A percentile compares a stretch with the other conserved stretches of the same genome.
Evolutionary conservation across 495 filamentous ascomycete species (phyloP).

Genomic region (Chaetomidium leptoderma): DNA sequence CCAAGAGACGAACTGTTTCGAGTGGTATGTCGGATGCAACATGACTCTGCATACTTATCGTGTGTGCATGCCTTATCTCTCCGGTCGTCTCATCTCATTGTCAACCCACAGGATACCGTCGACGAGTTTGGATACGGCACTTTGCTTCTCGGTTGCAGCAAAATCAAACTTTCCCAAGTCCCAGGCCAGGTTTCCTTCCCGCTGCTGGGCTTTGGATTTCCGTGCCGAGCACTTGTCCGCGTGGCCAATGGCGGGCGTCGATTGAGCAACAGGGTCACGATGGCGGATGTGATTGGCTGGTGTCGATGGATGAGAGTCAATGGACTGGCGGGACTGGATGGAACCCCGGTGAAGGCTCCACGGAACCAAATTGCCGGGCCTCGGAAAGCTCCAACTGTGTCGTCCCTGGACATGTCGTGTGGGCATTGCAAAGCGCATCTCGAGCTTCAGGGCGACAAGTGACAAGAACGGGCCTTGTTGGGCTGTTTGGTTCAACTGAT

Average conservation of each 20-base stretch:
- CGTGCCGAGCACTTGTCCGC: neutral
- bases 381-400: neutral
- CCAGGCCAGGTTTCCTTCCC: neutral
- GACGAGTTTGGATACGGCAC: too few relatives aligned
- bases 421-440: too few relatives aligned
- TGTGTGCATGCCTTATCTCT: too few relatives aligned
- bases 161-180: neutral
- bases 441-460: too few relatives aligned
- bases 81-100: too few relatives aligned
- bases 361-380: constrained; percentile 9
- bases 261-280: neutral
- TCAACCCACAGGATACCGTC: too few relatives aligned
- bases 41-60: too few relatives aligned
- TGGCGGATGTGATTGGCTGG: neutral
- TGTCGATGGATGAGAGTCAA: neutral
- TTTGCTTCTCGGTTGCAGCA: too few relatives aligned
- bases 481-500: too few relatives aligned
- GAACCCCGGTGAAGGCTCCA: neutral
- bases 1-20: too few relatives aligned
- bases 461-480: neutral
- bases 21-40: too few relatives aligned
- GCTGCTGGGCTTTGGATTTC: neutral
- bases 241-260: neutral
- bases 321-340: neutral
- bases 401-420: neutral